Evolutionary conservation across 2,329 filamentous ascomycete genomes (phyloP).

Genomic region (Anisogramma anomala): DNA sequence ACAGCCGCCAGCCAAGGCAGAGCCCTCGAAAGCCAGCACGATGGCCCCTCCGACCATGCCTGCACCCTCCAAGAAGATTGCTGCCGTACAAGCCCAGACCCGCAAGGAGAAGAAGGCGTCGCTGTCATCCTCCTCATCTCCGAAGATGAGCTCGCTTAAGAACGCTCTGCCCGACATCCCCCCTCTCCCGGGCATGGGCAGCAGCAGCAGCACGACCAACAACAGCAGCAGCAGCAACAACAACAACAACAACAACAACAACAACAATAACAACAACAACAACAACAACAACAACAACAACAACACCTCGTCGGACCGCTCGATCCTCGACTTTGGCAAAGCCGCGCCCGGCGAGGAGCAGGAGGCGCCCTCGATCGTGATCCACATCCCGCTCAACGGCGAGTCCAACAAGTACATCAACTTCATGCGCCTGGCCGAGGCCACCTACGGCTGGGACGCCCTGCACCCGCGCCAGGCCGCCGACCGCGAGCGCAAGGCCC

Average conservation of each 20-base stretch:
- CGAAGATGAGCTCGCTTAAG: constrained; percentile 38
- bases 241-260: no score
- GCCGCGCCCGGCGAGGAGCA: constrained; percentile 47
- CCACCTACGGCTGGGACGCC: constrained; percentile 88
- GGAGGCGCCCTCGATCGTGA: constrained; percentile 63
- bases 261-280: no score
- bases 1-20: constrained; percentile 16
- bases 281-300: no score
- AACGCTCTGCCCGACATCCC: constrained; percentile 29
- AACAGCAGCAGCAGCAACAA: no score
- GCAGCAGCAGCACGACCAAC: no score
- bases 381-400: constrained; percentile 70
- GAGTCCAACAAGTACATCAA: constrained; percentile 87
- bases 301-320: constrained; percentile 33
- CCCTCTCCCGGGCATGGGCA: constrained; percentile 16
- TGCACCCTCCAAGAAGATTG: constrained; percentile 30
- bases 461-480: constrained; percentile 84
- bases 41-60: constrained; percentile 15
- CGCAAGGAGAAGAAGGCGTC: constrained; percentile 29
- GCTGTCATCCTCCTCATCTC: constrained; percentile 34
- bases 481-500: constrained; percentile 73
- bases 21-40: constrained; percentile 13
- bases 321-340: constrained; percentile 51
- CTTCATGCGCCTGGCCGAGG: constrained; percentile 86
- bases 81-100: constrained; percentile 35